These are phyloP conservation scores for Oxyria digyna DNA, from an alignment of 148 eudicot species.

Conservation along the genomic window DNA sequence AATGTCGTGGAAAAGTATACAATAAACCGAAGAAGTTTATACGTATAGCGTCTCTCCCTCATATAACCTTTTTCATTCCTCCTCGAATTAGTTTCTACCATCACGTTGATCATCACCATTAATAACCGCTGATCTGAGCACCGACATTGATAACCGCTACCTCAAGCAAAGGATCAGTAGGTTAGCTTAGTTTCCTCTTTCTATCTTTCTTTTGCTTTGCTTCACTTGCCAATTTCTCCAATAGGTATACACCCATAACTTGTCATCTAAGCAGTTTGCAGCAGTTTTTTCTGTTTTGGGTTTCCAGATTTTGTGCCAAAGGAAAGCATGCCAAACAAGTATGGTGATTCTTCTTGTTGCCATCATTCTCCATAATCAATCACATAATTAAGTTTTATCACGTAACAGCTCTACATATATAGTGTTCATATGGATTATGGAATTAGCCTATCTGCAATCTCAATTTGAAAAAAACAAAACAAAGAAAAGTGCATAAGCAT, in stretches of 20 bases:
- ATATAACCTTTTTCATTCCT: no score
- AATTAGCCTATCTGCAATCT: background rate
- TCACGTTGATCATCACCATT: no score
- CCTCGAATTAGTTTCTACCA: no score
- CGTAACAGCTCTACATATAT: no score
- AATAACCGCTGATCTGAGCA: no score
- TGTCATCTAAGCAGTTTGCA: background rate
- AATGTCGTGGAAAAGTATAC: background rate
- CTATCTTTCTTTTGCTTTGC: background rate
- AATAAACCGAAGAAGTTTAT: background rate
- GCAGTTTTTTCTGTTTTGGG: background rate
- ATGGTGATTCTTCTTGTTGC: background rate
- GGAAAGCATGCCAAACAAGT: background rate
- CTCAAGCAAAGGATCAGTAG: no score
- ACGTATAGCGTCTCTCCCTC: background rate
- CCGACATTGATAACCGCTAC: no score
- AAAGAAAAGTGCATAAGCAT: no score
- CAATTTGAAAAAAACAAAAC: background rate
- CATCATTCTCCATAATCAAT: no score
- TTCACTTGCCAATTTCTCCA: background rate
- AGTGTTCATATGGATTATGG: background rate
- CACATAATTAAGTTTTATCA: no score
- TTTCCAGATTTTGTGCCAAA: background rate
- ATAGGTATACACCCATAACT: background rate
- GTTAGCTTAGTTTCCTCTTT: background rate